Conservation (phyloP, 306 rosid genomes). For the Begonia masoniana region DNA sequence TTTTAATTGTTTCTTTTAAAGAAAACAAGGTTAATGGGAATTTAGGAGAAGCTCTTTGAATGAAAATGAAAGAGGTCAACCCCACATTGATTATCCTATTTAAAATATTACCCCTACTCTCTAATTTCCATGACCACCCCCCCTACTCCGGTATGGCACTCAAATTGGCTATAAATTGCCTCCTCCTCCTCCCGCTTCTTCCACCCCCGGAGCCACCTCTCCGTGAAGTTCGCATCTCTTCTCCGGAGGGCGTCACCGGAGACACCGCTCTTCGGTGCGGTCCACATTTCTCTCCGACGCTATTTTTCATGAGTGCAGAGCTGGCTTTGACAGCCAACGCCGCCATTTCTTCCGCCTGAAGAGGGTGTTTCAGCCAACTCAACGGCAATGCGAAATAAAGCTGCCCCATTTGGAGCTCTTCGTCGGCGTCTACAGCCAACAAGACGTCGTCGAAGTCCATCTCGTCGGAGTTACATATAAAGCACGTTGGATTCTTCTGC, state of each 20-base stretch:
- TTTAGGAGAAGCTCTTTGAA: background rate
- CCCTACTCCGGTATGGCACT: slow-evolving; percentile 62
- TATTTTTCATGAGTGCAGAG: slow-evolving; percentile 59
- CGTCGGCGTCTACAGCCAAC: slow-evolving; percentile 45
- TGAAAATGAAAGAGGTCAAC: background rate
- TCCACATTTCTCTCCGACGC: slow-evolving; percentile 25
- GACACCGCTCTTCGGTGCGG: slow-evolving; percentile 14
- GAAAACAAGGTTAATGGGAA: too few species aligned
- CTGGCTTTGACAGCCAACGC: slow-evolving; percentile 97
- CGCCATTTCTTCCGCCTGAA: slow-evolving; percentile 81
- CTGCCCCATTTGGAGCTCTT: slow-evolving; percentile 65
- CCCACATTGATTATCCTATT: slow-evolving; percentile 2
- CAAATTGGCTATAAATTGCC: slow-evolving; percentile 35
- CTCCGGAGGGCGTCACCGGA: slow-evolving; percentile 23
- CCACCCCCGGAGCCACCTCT: slow-evolving; percentile 9
- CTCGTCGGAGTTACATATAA: slow-evolving; percentile 84
- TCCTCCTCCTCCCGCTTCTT: slow-evolving; percentile 6
- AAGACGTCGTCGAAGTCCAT: slow-evolving; percentile 75
- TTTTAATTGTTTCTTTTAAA: too few species aligned
- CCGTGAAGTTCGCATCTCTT: slow-evolving; percentile 14
- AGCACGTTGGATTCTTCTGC: slow-evolving; percentile 46
- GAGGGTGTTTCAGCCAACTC: slow-evolving; percentile 31
- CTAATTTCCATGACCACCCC: background rate
- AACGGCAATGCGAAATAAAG: slow-evolving; percentile 80
- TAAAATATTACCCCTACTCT: slow-evolving; percentile 20